Evolutionary conservation across 2,329 filamentous ascomycete species (phyloP), one percentile per base, ranked within the genome.

Genomic region (Cladophialophora exuberans): DNA sequence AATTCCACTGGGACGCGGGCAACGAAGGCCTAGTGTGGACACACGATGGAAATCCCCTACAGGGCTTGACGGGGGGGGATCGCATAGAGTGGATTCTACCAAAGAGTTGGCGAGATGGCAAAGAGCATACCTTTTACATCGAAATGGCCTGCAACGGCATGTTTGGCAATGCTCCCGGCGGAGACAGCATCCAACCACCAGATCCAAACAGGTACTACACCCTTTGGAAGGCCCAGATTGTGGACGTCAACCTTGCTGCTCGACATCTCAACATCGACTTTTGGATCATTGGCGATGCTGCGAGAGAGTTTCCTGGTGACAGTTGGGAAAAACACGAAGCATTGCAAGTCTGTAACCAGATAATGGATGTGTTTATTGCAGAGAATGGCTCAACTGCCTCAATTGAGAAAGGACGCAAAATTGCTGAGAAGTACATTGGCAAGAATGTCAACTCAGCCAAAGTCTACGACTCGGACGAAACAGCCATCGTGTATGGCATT

Each of bases 141-240:
- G 94, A 99, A 76, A 96, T 97, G 89, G 94, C 94, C 17, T 97
- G 94, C 75, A 99, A 99, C 71, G 86, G 87, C 72, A 97, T 97
- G 92, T 97, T 97, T 74, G 94, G 94, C 64, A 96, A 96, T 70
- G 88, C 91, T 0, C 81, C 87, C 0, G 87, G 87, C 17, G 90
- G 90, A 22, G 90, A 95, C 70, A 84, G 81, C 26, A 97, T 97
- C 64, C 89, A 96, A 69, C 91, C 94, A 11, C 94, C 94, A 0
- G 80, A 88, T 56, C 88, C 89, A n/a, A 84, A 97, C 76, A 88
- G 82, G 65, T 89, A 88, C 69, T 99, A 88, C 70, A 81, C 80
- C 54, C 80, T 99, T 51, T 75, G 77, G 59, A 86, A 85, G 61
- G 93, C 92, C 11, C 87, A 92, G 57, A 95, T 99, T 59, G 88